Evolutionary conservation across 2,329 filamentous ascomycete genomes (phyloP).

Genomic region (Zalaria obscura): DNA sequence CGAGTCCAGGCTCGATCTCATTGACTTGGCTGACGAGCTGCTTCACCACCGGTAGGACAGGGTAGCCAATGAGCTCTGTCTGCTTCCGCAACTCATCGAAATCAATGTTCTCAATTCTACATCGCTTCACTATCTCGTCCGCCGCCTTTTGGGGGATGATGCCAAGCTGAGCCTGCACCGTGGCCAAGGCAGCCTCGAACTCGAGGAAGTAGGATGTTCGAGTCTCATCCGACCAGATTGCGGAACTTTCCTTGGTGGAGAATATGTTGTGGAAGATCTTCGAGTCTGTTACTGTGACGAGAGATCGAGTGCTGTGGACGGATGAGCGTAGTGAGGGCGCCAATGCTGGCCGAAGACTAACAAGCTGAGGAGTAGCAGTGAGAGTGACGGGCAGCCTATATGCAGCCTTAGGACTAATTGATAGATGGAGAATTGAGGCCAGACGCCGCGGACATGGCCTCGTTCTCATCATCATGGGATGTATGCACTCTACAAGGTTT

Average conservation of each 20-base stretch:
- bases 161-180: slow-evolving; percentile 13
- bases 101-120: slow-evolving; percentile 9
- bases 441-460: too few species aligned
- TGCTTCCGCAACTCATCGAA: slow-evolving; percentile 12
- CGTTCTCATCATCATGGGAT: too few species aligned
- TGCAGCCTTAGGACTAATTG: too few species aligned
- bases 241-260: not conserved
- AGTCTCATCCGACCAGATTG: slow-evolving; percentile 16
- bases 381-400: too few species aligned
- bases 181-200: slow-evolving; percentile 16
- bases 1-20: slow-evolving; percentile 10
- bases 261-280: not conserved
- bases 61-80: slow-evolving; percentile 18
- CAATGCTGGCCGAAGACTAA: too few species aligned
- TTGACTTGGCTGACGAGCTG: slow-evolving; percentile 13
- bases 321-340: too few species aligned
- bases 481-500: too few species aligned
- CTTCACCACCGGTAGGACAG: slow-evolving; percentile 15
- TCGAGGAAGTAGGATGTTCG: slow-evolving; percentile 14
- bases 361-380: too few species aligned
- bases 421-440: too few species aligned
- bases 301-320: not conserved
- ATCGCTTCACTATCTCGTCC: slow-evolving; percentile 14
- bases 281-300: not conserved
- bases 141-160: slow-evolving; percentile 16